A percentile compares a stretch with the other conserved stretches of the same genome.
phyloP scores from a whole-genome alignment of 768 basidiomycete species.

The Trametes cubensis region DNA sequence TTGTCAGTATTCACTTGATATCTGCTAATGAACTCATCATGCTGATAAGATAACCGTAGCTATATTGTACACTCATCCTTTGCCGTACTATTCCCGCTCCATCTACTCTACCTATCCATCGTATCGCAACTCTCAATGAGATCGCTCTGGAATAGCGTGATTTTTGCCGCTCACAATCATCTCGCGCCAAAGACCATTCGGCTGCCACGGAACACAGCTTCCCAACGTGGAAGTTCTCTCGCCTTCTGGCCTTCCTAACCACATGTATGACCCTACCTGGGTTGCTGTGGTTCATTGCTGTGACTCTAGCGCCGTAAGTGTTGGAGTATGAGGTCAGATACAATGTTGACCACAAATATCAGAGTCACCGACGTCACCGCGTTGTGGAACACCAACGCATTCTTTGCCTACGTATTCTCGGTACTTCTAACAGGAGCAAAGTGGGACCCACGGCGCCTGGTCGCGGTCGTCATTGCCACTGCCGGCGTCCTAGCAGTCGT shows the following conservation, averaged over 20 bases:
- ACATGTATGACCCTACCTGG: conserved; percentile 63
- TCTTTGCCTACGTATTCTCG: conserved; percentile 90
- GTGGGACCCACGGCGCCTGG: conserved; percentile 65
- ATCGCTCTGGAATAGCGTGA: conserved; percentile 55
- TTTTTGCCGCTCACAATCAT: conserved; percentile 46
- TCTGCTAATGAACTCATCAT: background rate
- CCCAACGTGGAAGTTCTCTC: conserved; percentile 41
- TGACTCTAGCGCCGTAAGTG: conserved; percentile 73
- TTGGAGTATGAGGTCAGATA: background rate
- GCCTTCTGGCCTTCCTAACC: conserved; percentile 43
- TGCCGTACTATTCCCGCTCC: conserved; percentile 77
- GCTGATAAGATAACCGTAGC: conserved; percentile 42
- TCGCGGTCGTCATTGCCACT: conserved; percentile 80
- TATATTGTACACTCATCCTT: conserved; percentile 88
- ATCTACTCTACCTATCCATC: conserved; percentile 65
- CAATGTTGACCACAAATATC: conserved; percentile 7
- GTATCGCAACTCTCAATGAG: conserved; percentile 51
- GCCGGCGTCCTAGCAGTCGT: conserved; percentile 79
- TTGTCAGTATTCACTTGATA: conserved; percentile 54
- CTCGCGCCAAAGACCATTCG: conserved; percentile 19
- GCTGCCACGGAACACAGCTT: conserved; percentile 19
- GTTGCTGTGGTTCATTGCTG: conserved; percentile 75
- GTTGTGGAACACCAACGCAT: conserved; percentile 86
- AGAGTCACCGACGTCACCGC: conserved; percentile 83
- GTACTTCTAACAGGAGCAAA: conserved; percentile 65